Base-by-base conservation (phyloP, 768 basidiomycete genomes). In the Agaricus bisporus region DNA sequence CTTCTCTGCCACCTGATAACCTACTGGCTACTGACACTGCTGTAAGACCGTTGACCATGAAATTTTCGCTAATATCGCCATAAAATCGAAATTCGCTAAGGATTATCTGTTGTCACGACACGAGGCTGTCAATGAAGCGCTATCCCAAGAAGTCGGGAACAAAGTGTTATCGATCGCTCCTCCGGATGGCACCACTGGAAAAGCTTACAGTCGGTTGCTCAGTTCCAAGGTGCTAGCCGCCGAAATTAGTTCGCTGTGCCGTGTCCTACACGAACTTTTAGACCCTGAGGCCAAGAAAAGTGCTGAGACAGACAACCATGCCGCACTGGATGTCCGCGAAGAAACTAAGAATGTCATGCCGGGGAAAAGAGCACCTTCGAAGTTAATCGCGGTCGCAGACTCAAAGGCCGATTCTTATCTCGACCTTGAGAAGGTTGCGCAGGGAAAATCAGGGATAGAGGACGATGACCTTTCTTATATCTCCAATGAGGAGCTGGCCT, bases 141-240 rank as follows among this genome's bases (percentile, higher is more conserved):
- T 88, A 17, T 63, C 64, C 1, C 63, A 69, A 32, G 78, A 84
- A 63, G 66, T 86, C 4, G 55, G 70, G 8, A 60, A 60, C 0
- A 67, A 66, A 51, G 48, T 70, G 8, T 55, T 75, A 38, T 49
- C 66, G 14, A 64, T 70, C 10, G 72, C 66, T 22, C 59, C 62
- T 2, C 60, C 75, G 15, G 77, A 78, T 20, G 75, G 79, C 18
- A 63, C 70, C 12, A 61, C 69, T 25, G 77, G 75, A 2, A 89
- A 87, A 68, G 78, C 86, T 0, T 84, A 87, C 60, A 82, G 77
- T 56, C 80, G 87, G 36, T 69, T 95, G 8, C 72, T 88, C 39
- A 93, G 90, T 62, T 86, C 86, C 4, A 92, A 88, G 64, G 66
- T 74, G n/a, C 70, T 93, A 10, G 83, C 89, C 1, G 69, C 73